Evolutionary conservation across 495 filamentous ascomycete genomes (phyloP).

Genomic region (Wilcoxina mikolae): DNA sequence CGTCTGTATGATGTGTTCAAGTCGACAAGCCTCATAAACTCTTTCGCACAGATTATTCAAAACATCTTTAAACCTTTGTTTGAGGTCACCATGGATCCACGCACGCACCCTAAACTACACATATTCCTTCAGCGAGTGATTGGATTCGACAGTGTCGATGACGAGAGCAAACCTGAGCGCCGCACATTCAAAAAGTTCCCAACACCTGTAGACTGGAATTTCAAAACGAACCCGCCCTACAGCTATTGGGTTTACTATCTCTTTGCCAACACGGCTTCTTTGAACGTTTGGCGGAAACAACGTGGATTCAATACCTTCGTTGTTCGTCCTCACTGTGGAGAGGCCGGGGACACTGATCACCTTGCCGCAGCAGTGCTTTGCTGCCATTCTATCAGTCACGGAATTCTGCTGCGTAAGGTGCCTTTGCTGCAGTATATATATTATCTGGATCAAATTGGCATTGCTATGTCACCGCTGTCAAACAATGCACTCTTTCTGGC

Average conservation of each 20-base stretch:
- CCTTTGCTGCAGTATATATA: constrained; percentile 92
- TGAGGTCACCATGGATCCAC: constrained; percentile 79
- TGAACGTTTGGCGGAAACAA: constrained; percentile 80
- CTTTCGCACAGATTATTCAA: constrained; percentile 76
- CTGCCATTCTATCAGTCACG: constrained; percentile 96
- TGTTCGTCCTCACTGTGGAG: constrained; percentile 85
- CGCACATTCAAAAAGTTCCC: constrained; percentile 88
- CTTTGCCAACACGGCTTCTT: constrained; percentile 81
- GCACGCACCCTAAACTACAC: constrained; percentile 80
- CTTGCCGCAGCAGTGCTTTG: constrained; percentile 81
- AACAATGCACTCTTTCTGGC: constrained; percentile 96
- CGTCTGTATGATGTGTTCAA: constrained; percentile 95
- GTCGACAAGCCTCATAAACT: constrained; percentile 64
- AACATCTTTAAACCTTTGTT: constrained; percentile 92
- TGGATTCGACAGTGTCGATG: constrained; percentile 93
- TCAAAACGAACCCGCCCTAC: constrained; percentile 91
- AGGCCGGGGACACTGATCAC: constrained; percentile 94
- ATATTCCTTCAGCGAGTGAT: constrained; percentile 89
- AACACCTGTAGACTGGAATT: constrained; percentile 70
- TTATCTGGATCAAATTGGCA: constrained; percentile 93
- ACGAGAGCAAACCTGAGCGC: constrained; percentile 91
- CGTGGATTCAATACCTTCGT: constrained; percentile 93
- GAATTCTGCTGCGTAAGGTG: constrained; percentile 81
- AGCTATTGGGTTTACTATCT: constrained; percentile 98
- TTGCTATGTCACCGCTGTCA: constrained; percentile 95